These are phyloP conservation scores for Casaregolazyma lundiana DNA, from an alignment of 1,139 yeast species.

Conservation along the genomic window DNA sequence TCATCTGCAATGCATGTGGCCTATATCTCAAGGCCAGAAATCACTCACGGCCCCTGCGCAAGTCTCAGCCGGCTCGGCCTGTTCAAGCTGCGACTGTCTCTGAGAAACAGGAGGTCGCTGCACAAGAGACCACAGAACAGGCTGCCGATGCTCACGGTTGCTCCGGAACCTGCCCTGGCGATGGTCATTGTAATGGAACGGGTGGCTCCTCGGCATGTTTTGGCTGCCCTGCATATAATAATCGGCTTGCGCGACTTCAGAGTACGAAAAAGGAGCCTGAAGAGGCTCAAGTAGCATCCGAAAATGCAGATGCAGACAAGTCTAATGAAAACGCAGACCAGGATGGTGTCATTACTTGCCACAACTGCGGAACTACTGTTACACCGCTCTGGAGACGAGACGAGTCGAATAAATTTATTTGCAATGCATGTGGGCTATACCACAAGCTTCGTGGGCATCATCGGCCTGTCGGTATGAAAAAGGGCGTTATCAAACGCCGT, in stretches of 20 bases:
- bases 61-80: constrained; percentile 4
- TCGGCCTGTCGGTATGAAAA: constrained; percentile 72
- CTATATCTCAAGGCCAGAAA: constrained; percentile 42
- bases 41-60: constrained; percentile 47
- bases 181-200: constrained; percentile 81
- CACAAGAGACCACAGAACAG: neutral
- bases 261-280: constrained; percentile 1
- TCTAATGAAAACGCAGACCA: constrained; percentile 25
- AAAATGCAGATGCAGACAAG: constrained; percentile 1
- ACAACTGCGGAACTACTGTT: constrained; percentile 76
- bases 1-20: constrained; percentile 71
- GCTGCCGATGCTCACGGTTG: constrained; percentile 15
- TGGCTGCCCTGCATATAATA: constrained; percentile 80
- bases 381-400: constrained; percentile 89
- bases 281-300: neutral
- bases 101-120: neutral
- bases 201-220: constrained; percentile 78
- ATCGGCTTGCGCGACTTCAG: constrained; percentile 42
- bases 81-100: neutral
- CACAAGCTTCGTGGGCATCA: constrained; percentile 72
- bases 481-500: constrained; percentile 69
- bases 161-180: constrained; percentile 71
- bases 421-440: constrained; percentile 87
- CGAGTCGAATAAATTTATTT: constrained; percentile 72
- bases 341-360: constrained; percentile 63